Evolutionary conservation across 1,139 yeast genomes (phyloP), one percentile per base, ranked within the genome.

Genomic region (Sugiyamaella castrensis): DNA sequence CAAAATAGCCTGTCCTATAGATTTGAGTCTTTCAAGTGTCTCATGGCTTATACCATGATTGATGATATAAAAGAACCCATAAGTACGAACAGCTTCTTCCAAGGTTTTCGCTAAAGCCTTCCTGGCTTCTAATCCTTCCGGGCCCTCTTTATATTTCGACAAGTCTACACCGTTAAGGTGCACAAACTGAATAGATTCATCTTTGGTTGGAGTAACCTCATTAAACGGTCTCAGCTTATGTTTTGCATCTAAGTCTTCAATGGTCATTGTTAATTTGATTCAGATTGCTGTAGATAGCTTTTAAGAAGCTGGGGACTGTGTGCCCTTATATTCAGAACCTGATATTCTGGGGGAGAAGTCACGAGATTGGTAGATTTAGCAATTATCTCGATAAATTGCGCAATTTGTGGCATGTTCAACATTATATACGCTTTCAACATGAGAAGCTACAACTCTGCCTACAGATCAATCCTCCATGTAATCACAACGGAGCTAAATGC

Each of bases 51-150:
- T 64, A 0, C 77, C 78, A 56, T 68, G 74, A 48, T 72, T 72
- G 8, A 62, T 57, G 28, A 74, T 57, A 13, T 70, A 69, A 63
- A 76, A 75, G 52, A 77, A 77, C 0, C 81, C 81, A 50, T 71
- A 67, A 1, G 76, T 70, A 1, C 70, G 65, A 45, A 73, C 60
- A 1, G 78, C 71, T 13, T 61, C 53, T 43, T 72, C 73, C 13
- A 72, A 59, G 42, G 61, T 56, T 1, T 53, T 46, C 1, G 78
- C 77, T 31, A 74, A 60, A 16, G 50, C 48, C 45, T 62, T 55
- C 42, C 77, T 58, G 12, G 62, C 50, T 3, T 51, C 53, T 4
- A 59, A 55, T 28, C 63, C 60, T 47, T 66, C 70, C 1, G 66
- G 67, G 1, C 76, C 76, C 13, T 71, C 72, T 42, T 63, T 52